A percentile compares a stretch with the other conserved stretches of the same genome.
phyloP scores from a whole-genome alignment of 202 grass and related monocot species.

The Musa balbisiana region DNA sequence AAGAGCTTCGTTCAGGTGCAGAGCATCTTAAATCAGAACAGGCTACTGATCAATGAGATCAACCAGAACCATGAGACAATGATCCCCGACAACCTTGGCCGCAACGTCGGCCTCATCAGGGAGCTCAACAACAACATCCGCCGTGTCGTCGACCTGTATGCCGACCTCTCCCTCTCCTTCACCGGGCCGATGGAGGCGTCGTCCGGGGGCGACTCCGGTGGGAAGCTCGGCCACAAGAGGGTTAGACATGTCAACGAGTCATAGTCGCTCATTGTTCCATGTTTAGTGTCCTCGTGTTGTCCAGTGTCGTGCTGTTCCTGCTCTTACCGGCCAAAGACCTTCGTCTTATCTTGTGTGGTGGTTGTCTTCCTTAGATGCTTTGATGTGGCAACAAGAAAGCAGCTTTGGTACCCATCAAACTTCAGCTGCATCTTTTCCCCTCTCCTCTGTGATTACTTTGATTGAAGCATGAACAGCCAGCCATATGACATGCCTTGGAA shows the following conservation, averaged over 20 bases:
- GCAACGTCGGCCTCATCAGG: slow-evolving; percentile 6
- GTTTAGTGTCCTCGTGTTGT: not conserved
- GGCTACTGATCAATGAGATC: slow-evolving; percentile 1
- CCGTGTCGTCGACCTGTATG: not conserved
- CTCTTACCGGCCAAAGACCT: not conserved
- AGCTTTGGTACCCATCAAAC: too few relatives aligned
- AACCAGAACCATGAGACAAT: not conserved
- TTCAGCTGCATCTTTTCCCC: too few relatives aligned
- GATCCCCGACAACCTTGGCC: slow-evolving; percentile 5
- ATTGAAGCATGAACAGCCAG: too few relatives aligned
- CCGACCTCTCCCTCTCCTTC: slow-evolving; percentile 1
- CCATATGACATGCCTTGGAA: too few relatives aligned
- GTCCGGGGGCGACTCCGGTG: not conserved
- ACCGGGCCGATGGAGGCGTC: not conserved
- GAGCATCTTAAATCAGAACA: not conserved
- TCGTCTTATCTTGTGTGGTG: too few relatives aligned
- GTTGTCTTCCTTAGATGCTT: too few relatives aligned
- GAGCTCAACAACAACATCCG: slow-evolving; percentile 17
- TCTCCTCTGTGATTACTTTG: too few relatives aligned
- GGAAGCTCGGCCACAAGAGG: not conserved
- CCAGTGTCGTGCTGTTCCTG: not conserved
- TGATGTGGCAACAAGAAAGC: too few relatives aligned
- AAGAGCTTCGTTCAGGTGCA: slow-evolving; percentile 11
- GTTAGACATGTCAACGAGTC: not conserved
- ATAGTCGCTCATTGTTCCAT: not conserved